These are phyloP conservation scores for Halenospora varia DNA, from an alignment of 495 filamentous ascomycete genomes.

Conservation along the genomic window DNA sequence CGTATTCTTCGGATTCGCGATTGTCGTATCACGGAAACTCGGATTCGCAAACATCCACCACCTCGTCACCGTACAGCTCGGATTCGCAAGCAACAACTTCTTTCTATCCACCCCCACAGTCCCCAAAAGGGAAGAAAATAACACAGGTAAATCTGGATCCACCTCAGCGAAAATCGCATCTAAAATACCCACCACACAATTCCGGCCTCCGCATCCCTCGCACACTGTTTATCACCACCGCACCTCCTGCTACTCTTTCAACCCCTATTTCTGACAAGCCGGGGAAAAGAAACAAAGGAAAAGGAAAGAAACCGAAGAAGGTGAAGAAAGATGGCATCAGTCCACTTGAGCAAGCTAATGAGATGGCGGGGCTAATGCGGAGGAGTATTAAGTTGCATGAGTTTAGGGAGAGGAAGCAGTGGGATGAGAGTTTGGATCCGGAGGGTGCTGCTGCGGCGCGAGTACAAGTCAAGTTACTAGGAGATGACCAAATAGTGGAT, in stretches of 20 bases:
- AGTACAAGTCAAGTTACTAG: not conserved
- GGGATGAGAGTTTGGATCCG: constrained; percentile 17
- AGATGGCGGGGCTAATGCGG: constrained; percentile 20
- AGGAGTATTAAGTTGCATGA: constrained; percentile 20
- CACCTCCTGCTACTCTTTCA: not conserved
- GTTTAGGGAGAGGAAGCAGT: constrained; percentile 14
- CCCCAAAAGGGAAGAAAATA: not conserved
- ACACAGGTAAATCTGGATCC: not conserved
- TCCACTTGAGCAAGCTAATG: constrained; percentile 11
- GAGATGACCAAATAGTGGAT: not conserved
- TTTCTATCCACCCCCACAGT: not conserved
- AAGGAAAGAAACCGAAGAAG: not conserved
- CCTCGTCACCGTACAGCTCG: not conserved
- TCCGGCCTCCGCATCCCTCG: constrained; percentile 18
- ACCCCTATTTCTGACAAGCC: not conserved
- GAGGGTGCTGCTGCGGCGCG: constrained; percentile 9
- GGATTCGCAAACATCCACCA: not conserved
- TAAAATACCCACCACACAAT: constrained; percentile 23
- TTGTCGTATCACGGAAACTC: not conserved
- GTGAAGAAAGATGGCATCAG: not conserved
- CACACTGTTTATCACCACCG: constrained; percentile 8
- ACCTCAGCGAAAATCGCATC: constrained; percentile 2
- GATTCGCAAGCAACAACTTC: not conserved
- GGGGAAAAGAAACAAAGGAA: not conserved
- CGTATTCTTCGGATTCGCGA: not conserved